Evolutionary conservation across 352 stramenopile species (phyloP).

Genomic region (Globisporangium ultimum): DNA sequence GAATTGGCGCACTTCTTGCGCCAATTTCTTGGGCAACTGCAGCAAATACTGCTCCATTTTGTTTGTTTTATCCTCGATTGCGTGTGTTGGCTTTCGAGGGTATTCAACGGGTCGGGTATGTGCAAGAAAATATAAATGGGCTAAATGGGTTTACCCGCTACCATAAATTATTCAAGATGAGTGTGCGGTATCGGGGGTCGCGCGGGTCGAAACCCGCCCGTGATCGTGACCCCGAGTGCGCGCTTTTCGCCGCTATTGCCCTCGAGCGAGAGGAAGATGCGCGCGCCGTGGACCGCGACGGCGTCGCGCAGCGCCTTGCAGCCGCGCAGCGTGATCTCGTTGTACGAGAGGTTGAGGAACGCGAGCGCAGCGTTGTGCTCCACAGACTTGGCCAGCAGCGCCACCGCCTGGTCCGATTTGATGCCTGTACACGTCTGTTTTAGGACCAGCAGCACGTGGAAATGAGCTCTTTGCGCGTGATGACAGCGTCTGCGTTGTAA

Average conservation of each 20-base stretch:
- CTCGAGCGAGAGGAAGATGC: constrained; percentile 30
- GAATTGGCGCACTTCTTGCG: constrained; percentile 60
- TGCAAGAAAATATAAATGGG: too few relatives aligned
- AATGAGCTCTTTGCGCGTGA: neutral
- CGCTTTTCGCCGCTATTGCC: constrained; percentile 48
- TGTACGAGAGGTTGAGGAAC: constrained; percentile 68
- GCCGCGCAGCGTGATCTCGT: constrained; percentile 71
- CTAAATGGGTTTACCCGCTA: too few relatives aligned
- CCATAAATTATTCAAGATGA: neutral
- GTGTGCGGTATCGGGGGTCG: neutral
- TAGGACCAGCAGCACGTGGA: neutral
- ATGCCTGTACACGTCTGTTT: constrained; percentile 52
- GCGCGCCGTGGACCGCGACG: constrained; percentile 8
- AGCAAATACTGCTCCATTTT: constrained; percentile 87
- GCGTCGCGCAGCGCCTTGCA: constrained; percentile 70
- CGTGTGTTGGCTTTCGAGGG: neutral
- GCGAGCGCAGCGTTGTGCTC: constrained; percentile 36
- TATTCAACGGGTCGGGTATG: too few relatives aligned
- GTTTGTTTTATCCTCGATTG: neutral
- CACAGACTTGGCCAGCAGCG: constrained; percentile 43
- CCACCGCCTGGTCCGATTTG: constrained; percentile 58
- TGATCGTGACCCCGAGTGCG: constrained; percentile 26
- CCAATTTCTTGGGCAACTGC: constrained; percentile 79
- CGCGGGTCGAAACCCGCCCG: constrained; percentile 18
- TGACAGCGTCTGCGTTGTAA: neutral